Percentiles rank a stretch among this genome's conserved stretches.
Evolutionary conservation across 345 rosid genomes (phyloP).

Genomic region (Garcia nutans): DNA sequence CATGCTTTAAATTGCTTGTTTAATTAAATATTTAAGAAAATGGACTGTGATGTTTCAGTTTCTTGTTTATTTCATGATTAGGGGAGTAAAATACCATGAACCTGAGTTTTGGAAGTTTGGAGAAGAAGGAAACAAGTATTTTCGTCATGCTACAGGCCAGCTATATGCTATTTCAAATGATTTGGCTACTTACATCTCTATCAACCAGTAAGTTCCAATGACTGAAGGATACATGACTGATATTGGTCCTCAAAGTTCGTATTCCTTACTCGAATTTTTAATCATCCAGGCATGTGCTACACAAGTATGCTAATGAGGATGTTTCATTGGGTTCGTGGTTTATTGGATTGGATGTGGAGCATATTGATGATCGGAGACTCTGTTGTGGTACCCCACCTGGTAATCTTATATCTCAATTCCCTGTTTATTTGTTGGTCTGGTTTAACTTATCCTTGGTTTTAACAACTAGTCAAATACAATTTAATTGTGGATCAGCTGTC

Average conservation of each 20-base stretch:
- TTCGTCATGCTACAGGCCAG: slow-evolving; percentile 99
- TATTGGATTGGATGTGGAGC: slow-evolving; percentile 92
- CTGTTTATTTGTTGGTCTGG: not conserved
- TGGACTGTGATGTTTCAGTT: not conserved
- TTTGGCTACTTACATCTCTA: slow-evolving; percentile 79
- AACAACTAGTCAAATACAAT: too few relatives aligned
- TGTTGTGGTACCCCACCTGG: slow-evolving; percentile 98
- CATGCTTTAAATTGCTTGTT: slow-evolving; percentile 2
- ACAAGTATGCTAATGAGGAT: slow-evolving; percentile 86
- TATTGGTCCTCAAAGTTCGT: not conserved
- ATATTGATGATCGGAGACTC: slow-evolving; percentile 91
- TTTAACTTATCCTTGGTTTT: not conserved
- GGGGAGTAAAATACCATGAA: slow-evolving; percentile 96
- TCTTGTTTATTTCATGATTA: slow-evolving; percentile 21
- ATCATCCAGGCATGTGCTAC: slow-evolving; percentile 71
- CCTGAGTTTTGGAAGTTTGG: slow-evolving; percentile 99
- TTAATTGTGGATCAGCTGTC: not conserved
- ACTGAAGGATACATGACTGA: not conserved
- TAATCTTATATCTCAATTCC: slow-evolving; percentile 30
- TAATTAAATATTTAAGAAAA: not conserved
- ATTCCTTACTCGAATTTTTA: slow-evolving; percentile 5
- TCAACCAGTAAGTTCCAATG: slow-evolving; percentile 64
- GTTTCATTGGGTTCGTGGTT: slow-evolving; percentile 97
- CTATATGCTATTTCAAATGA: slow-evolving; percentile 86
- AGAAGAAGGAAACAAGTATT: slow-evolving; percentile 90